Evolutionary conservation across 1,284 basidiomycete species (phyloP), one percentile per base, ranked within the genome.

Genomic region (Thelephora terrestris): DNA sequence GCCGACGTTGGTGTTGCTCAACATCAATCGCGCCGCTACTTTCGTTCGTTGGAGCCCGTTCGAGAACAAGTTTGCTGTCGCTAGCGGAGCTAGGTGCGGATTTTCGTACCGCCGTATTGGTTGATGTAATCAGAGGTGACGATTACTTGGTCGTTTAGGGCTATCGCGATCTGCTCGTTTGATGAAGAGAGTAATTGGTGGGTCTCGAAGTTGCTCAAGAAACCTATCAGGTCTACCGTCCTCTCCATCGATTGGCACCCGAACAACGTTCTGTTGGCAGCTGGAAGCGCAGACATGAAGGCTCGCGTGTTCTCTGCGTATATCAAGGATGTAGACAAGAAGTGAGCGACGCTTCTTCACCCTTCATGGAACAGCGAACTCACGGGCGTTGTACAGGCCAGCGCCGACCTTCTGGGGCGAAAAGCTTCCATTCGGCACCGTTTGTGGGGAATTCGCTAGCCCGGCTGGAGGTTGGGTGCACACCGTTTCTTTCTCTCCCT

Each of bases 111-210:
- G 17, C n/a, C n/a, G n/a, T n/a, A n/a, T 18, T 7, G 21, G n/a
- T 3, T 7, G 5, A n/a, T 5, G 24, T 40, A 14, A 17, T 10
- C 16, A 10, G 18, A 20, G 5, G 1, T 16, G 17, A 6, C 37
- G 9, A 29, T 55, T 7, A 47, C 18, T 12, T 17, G 43, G 34
- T 44, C 7, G 4, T 43, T 21, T 20, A 89, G 93, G 37, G 87
- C 91, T 34, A 93, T 97, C 58, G 90, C 92, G 9, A 79, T 97
- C 45, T 97, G 93, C 64, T 93, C 89, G 16, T 97, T 95, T 62
- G 93, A 97, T 63, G 76, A 88, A 21, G 93, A 97, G 70, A 95
- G 92, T 70, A 91, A 99, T 65, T 99, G 96, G 96, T 99, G 96
- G 96, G 92, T 97, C 2, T 87, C 94, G 18, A 93, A 92, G 65